Evolutionary conservation across 768 basidiomycete species (phyloP).

Genomic region (Grammothele lineata): DNA sequence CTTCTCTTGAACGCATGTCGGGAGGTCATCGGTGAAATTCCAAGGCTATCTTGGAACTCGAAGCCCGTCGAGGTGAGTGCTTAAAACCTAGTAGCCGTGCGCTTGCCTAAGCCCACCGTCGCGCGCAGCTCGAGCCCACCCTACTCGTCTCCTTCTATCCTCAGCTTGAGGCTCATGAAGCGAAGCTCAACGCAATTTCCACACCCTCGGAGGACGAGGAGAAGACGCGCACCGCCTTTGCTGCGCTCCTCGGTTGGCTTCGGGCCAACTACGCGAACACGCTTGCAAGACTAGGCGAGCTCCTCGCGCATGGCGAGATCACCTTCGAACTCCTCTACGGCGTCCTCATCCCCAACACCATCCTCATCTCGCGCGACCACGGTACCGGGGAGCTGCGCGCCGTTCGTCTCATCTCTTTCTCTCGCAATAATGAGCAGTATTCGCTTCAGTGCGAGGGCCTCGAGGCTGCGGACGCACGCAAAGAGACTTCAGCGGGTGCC

Average conservation of each 20-base stretch:
- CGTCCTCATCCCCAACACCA: slow-evolving; percentile 47
- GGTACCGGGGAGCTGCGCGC: slow-evolving; percentile 52
- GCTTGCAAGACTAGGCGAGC: slow-evolving; percentile 40
- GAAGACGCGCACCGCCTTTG: slow-evolving; percentile 36
- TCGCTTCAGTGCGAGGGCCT: slow-evolving; percentile 6
- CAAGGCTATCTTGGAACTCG: slow-evolving; percentile 56
- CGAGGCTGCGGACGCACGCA: slow-evolving; percentile 5
- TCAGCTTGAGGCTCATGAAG: slow-evolving; percentile 42
- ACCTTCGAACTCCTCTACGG: slow-evolving; percentile 50
- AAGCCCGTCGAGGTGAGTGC: slow-evolving; percentile 46
- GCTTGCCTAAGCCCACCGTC: not conserved
- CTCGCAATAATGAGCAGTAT: slow-evolving; percentile 11
- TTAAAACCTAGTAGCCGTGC: not conserved
- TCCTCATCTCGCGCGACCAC: slow-evolving; percentile 49
- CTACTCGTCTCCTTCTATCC: slow-evolving; percentile 51
- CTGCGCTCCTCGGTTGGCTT: slow-evolving; percentile 36
- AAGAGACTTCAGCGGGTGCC: slow-evolving; percentile 9
- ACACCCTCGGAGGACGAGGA: slow-evolving; percentile 36
- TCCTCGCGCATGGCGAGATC: slow-evolving; percentile 53
- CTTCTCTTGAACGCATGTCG: slow-evolving; percentile 56
- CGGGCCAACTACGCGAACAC: slow-evolving; percentile 47
- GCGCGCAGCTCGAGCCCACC: slow-evolving; percentile 47
- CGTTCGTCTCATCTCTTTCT: slow-evolving; percentile 41
- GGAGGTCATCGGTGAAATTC: slow-evolving; percentile 52
- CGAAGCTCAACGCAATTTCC: slow-evolving; percentile 31